phyloP scores from a whole-genome alignment of 805 yeast species.

The Grigorovia humatica region DNA sequence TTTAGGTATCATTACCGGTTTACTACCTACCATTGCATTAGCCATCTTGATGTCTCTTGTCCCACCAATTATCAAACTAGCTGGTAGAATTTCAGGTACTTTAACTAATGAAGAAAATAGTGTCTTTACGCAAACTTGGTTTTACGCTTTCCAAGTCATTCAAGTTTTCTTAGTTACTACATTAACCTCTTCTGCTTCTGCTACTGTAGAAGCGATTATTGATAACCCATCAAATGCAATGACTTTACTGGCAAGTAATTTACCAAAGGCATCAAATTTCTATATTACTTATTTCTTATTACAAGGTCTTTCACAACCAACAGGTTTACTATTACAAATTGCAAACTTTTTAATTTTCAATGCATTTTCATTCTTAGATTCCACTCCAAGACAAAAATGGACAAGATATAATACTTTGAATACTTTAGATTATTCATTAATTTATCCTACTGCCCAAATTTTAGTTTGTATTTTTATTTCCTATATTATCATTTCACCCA shows the following conservation, averaged over 20 bases:
- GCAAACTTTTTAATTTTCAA: constrained; percentile 64
- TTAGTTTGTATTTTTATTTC: constrained; percentile 61
- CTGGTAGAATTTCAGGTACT: constrained; percentile 68
- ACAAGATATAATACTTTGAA: constrained; percentile 53
- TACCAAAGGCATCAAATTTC: constrained; percentile 88
- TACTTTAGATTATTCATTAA: constrained; percentile 69
- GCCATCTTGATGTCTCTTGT: constrained; percentile 76
- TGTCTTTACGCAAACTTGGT: constrained; percentile 78
- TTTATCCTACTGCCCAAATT: constrained; percentile 69
- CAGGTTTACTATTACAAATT: constrained; percentile 68
- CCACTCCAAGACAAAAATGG: constrained; percentile 92
- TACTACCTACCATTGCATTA: constrained; percentile 74
- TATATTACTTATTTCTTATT: constrained; percentile 74
- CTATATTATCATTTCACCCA: constrained; percentile 73
- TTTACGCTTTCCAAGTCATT: constrained; percentile 80
- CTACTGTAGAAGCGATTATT: constrained; percentile 63
- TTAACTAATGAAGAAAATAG: constrained; percentile 67
- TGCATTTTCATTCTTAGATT: constrained; percentile 64
- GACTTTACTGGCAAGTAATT: constrained; percentile 57
- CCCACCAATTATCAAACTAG: constrained; percentile 70
- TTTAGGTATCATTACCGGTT: constrained; percentile 78
- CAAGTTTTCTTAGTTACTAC: constrained; percentile 83
- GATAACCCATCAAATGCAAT: constrained; percentile 60
- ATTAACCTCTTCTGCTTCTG: constrained; percentile 67
- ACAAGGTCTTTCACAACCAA: constrained; percentile 69